phyloP scores from a whole-genome alignment of 306 rosid genomes.

The Hippophae tibetana region DNA sequence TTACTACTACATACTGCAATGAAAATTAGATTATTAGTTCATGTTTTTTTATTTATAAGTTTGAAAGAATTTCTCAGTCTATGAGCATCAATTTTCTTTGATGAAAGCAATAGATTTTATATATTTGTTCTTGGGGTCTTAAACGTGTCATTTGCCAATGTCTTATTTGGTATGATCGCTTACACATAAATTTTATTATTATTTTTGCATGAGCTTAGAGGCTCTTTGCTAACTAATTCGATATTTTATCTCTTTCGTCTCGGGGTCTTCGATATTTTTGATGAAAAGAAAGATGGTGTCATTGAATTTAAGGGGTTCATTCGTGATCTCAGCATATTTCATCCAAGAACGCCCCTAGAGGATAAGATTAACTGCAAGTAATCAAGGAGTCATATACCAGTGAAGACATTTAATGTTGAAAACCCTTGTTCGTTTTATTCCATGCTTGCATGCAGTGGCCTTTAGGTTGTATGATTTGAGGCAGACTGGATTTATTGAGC shows the following conservation, averaged over 20 bases:
- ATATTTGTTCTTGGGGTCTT: no score
- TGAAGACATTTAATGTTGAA: conserved; percentile 1
- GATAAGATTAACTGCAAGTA: conserved; percentile 61
- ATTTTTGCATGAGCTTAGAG: no score
- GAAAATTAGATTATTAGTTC: no score
- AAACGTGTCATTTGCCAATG: no score
- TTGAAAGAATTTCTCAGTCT: no score
- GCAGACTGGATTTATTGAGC: conserved; percentile 59
- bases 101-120: no score
- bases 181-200: no score
- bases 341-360: conserved; percentile 45
- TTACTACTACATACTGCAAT: no score
- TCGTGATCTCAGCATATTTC: conserved; percentile 58
- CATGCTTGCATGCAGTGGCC: conserved; percentile 38
- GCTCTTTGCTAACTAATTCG: no score
- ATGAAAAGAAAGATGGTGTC: conserved; percentile 54
- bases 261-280: conserved; percentile 62
- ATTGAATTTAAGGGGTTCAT: conserved; percentile 72
- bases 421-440: conserved; percentile 6
- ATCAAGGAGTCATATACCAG: conserved; percentile 11
- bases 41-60: no score
- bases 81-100: no score
- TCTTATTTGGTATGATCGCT: no score
- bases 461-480: conserved; percentile 68
- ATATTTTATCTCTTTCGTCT: background rate